A percentile compares a stretch with the other conserved stretches of the same genome.
These are phyloP conservation scores for Skeletonema grethae DNA, from an alignment of 108 stramenopile species.

Conservation along the genomic window DNA sequence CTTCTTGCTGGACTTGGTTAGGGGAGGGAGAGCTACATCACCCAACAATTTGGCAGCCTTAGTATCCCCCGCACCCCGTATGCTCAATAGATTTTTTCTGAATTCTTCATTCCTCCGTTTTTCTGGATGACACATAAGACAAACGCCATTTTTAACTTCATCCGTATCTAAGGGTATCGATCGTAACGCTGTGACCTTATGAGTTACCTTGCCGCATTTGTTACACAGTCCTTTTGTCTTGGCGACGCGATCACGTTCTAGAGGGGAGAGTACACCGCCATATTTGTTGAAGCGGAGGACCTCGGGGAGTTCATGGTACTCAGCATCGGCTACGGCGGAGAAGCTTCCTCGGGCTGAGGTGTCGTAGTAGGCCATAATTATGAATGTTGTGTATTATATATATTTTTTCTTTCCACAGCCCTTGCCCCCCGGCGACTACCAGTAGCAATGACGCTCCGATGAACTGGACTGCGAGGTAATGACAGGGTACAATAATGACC, in stretches of 20 bases:
- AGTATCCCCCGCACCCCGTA: background rate
- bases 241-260: slow-evolving; percentile 17
- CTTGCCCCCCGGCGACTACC: too few species aligned
- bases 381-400: too few species aligned
- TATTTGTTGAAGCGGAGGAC: slow-evolving; percentile 30
- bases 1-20: background rate
- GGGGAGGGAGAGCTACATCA: background rate
- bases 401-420: too few species aligned
- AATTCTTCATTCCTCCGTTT: too few species aligned
- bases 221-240: slow-evolving; percentile 15
- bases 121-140: slow-evolving; percentile 14
- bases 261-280: slow-evolving; percentile 17
- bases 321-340: background rate
- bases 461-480: too few species aligned
- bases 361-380: too few species aligned
- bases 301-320: slow-evolving; percentile 21
- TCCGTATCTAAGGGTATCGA: slow-evolving; percentile 10
- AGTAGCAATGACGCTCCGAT: too few species aligned
- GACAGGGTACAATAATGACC: too few species aligned
- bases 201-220: slow-evolving; percentile 18
- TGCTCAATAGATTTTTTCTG: too few species aligned
- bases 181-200: slow-evolving; percentile 26
- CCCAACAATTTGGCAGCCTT: background rate
- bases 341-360: background rate
- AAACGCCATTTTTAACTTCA: slow-evolving; percentile 6